phyloP scores from a whole-genome alignment of 2,329 filamentous ascomycete species.

The Colletotrichum orchidophilum region DNA sequence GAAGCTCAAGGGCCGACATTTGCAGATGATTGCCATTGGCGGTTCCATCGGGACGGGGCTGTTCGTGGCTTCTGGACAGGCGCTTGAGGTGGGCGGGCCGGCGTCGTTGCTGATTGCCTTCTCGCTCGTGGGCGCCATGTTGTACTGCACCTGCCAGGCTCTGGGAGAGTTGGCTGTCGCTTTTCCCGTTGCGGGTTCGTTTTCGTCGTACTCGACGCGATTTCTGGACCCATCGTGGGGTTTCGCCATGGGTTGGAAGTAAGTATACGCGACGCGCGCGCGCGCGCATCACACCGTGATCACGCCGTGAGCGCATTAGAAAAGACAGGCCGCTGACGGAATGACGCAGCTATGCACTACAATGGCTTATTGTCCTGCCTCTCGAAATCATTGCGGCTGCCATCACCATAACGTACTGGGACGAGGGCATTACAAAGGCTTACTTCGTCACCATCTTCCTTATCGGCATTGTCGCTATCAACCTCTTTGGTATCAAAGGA shows the following conservation, averaged over 20 bases:
- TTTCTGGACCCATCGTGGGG: conserved; percentile 96
- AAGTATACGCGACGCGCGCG: conserved; percentile 45
- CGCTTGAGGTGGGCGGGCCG: conserved; percentile 78
- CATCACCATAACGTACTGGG: conserved; percentile 87
- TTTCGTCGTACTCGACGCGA: conserved; percentile 89
- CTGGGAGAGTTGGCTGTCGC: conserved; percentile 91
- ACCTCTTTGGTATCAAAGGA: conserved; percentile 86
- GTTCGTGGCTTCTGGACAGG: conserved; percentile 83
- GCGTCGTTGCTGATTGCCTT: conserved; percentile 84
- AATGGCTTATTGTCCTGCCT: conserved; percentile 86
- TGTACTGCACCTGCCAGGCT: conserved; percentile 92
- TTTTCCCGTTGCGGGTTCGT: conserved; percentile 91
- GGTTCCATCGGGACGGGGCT: conserved; percentile 91
- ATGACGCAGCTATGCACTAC: conserved; percentile 75
- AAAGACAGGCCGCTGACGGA: background rate
- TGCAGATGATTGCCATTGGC: conserved; percentile 98
- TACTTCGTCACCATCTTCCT: conserved; percentile 89
- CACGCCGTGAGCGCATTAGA: background rate
- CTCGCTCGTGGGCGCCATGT: conserved; percentile 81
- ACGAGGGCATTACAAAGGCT: conserved; percentile 68
- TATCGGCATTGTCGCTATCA: conserved; percentile 78
- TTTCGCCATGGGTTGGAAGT: conserved; percentile 96
- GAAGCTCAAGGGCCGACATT: conserved; percentile 82
- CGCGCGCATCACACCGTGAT: background rate
- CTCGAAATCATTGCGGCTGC: conserved; percentile 89